phyloP scores from a whole-genome alignment of 2,329 filamentous ascomycete species.

The Pseudogymnoascus sp. region DNA sequence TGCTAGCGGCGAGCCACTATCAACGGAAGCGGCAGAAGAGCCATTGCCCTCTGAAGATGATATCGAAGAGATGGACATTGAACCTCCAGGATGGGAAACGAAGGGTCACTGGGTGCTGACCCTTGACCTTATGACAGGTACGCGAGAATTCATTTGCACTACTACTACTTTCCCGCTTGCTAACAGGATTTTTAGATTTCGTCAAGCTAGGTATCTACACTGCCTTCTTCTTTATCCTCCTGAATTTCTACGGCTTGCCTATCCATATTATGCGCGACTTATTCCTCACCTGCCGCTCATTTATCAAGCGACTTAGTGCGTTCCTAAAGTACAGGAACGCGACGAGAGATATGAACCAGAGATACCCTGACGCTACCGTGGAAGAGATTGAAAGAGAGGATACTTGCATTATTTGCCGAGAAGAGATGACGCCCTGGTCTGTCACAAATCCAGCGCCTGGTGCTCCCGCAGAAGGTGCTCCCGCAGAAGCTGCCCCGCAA shows the following conservation, averaged over 20 bases:
- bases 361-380: conserved; percentile 81
- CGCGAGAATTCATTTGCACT: conserved; percentile 24
- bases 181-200: conserved; percentile 53
- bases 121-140: conserved; percentile 75
- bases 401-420: conserved; percentile 94
- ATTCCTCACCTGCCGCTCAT: conserved; percentile 87
- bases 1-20: conserved; percentile 35
- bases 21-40: conserved; percentile 30
- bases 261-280: conserved; percentile 96
- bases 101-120: conserved; percentile 91
- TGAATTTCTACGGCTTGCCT: conserved; percentile 88
- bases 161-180: not conserved
- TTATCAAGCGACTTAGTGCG: conserved; percentile 80
- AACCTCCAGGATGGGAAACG: conserved; percentile 91
- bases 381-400: conserved; percentile 81
- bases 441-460: conserved; percentile 39
- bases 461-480: conserved; percentile 26
- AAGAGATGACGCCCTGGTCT: conserved; percentile 82
- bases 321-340: conserved; percentile 86
- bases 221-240: conserved; percentile 85
- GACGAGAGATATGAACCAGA: conserved; percentile 83
- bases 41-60: conserved; percentile 58
- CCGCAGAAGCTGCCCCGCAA: conserved; percentile 24
- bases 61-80: conserved; percentile 86
- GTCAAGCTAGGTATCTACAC: conserved; percentile 84